Conservation (phyloP, 441 rosid species). For the Manihot esculenta region DNA sequence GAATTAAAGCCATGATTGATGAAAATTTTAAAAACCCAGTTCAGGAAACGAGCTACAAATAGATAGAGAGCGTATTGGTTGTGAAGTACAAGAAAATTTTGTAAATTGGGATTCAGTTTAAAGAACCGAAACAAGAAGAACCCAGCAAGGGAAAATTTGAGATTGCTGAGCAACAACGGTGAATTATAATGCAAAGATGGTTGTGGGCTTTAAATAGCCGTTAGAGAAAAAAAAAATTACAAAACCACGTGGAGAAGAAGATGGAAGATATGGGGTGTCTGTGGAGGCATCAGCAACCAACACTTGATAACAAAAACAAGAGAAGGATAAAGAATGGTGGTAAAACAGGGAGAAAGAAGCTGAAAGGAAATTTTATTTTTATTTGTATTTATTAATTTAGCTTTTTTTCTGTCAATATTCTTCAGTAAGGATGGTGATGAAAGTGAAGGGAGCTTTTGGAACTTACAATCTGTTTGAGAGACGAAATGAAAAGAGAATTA, state of each 20-base stretch:
- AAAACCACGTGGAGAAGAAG: constrained; percentile 11
- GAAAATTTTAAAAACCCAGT: constrained; percentile 20
- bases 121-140: not conserved
- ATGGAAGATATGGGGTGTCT: not conserved
- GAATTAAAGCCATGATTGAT: constrained; percentile 38
- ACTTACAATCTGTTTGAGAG: too few species aligned
- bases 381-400: not conserved
- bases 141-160: not conserved
- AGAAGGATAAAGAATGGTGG: too few species aligned
- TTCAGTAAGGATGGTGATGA: not conserved
- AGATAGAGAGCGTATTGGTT: not conserved
- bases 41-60: not conserved
- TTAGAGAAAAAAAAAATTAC: not conserved
- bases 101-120: not conserved
- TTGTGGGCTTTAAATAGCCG: not conserved
- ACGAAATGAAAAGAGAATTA: not conserved
- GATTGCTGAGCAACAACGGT: not conserved
- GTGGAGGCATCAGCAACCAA: constrained; percentile 1
- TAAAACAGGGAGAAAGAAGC: not conserved
- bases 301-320: not conserved
- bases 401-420: not conserved
- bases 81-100: not conserved
- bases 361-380: not conserved
- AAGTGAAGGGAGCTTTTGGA: not conserved
- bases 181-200: not conserved